Evolutionary conservation across 164 flowering plant genomes (phyloP), one percentile per base, ranked within the genome.

Genomic region (Liquidambar formosana): DNA sequence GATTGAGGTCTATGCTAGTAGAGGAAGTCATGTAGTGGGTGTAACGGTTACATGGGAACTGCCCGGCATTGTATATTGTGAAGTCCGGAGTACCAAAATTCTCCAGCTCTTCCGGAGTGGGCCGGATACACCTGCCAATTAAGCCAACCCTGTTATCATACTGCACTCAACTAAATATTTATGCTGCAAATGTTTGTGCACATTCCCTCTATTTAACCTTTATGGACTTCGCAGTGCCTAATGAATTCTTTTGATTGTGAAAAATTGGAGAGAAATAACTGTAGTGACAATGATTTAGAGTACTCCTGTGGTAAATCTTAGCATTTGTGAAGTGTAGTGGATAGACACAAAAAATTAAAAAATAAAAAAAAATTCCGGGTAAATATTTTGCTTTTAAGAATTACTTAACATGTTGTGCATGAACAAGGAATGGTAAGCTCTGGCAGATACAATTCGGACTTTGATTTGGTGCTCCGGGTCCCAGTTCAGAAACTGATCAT

Each of bases 41-140:
- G 80, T 82, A 95, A 61, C 99, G 98, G 19, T 95, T 95, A 75
- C 99, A 95, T 8, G 99, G 99, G 82, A 95, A 95, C 84, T 83
- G 86, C 16, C 99, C 99, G 1, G 99, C 97, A 81, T 95, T 95
- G 92, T 95, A 95, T 56, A 95, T 95, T 27, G 99, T 95, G 86
- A 95, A 95, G 82, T 95, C 99, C 73, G 99, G 99, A 71, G 94
- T 86, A 69, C 99, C 98, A 46, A 93, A 95, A 72, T 86, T 73
- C 94, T 91, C 99, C 82, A 95, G 84, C 81, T 95, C 97, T 80
- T 91, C 97, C 44, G 89, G 87, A 62, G 96, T 91, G 62, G 99
- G 96, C 77, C 99, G 97, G 80, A 95, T 95, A 75, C 99, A 95
- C 99, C 99, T 95, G 90, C 74, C 79, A n/a, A 92, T n/a, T n/a